Evolutionary conservation across 2,329 filamentous ascomycete genomes (phyloP).

Genomic region (Cercospora brassicicola): DNA sequence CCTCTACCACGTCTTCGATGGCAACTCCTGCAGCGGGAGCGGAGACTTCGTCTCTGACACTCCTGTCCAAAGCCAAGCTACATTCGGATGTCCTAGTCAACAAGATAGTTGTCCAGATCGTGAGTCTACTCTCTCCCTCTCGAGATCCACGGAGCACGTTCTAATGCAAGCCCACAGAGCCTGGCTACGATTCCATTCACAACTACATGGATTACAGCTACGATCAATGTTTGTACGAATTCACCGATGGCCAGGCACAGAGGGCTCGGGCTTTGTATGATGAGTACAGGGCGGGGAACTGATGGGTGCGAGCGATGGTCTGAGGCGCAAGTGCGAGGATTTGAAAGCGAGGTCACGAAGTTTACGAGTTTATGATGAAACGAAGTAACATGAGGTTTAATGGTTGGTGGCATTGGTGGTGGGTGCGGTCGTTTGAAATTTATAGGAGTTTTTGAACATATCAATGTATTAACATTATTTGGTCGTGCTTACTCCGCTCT

Average conservation of each 20-base stretch:
- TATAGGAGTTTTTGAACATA: background rate
- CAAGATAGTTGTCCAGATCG: conserved; percentile 51
- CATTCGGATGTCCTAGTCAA: conserved; percentile 51
- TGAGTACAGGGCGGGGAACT: conserved; percentile 21
- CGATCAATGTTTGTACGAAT: conserved; percentile 25
- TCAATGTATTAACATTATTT: background rate
- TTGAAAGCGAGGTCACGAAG: background rate
- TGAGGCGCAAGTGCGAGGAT: background rate
- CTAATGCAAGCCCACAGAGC: background rate
- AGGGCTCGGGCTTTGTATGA: conserved; percentile 21
- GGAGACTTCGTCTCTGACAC: conserved; percentile 48
- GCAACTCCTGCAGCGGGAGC: conserved; percentile 42
- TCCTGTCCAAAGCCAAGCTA: conserved; percentile 41
- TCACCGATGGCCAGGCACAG: conserved; percentile 20
- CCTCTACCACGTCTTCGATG: conserved; percentile 47
- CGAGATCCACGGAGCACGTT: background rate
- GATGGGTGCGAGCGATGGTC: background rate
- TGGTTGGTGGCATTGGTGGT: background rate
- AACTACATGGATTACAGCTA: conserved; percentile 52
- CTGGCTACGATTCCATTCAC: conserved; percentile 49
- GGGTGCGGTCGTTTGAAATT: background rate
- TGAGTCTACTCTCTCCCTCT: background rate
- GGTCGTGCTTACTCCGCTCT: background rate
- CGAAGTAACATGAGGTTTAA: background rate
- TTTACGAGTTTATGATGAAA: background rate